Evolutionary conservation across 441 rosid genomes (phyloP).

Genomic region (Isatis lusitanica): DNA sequence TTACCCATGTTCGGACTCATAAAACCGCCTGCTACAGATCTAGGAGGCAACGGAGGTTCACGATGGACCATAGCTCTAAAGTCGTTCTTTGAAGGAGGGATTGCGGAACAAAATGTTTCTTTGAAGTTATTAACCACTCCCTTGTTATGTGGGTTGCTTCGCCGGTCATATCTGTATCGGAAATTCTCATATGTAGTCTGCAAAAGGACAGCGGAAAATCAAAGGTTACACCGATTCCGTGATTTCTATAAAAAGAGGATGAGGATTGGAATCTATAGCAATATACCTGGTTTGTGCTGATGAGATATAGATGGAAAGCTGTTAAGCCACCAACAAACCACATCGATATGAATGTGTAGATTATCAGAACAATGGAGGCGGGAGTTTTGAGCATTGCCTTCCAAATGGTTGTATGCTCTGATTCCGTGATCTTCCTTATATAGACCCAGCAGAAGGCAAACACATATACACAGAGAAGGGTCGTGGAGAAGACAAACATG

Average conservation of each 20-base stretch:
- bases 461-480: slow-evolving; percentile 60
- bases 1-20: slow-evolving; percentile 91
- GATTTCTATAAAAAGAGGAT: not conserved
- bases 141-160: slow-evolving; percentile 59
- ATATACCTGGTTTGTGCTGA: slow-evolving; percentile 64
- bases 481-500: slow-evolving; percentile 67
- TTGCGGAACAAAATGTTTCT: slow-evolving; percentile 41
- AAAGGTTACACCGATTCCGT: not conserved
- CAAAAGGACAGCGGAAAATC: slow-evolving; percentile 15
- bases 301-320: slow-evolving; percentile 63
- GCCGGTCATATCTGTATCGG: slow-evolving; percentile 57
- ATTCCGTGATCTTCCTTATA: slow-evolving; percentile 60
- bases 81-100: slow-evolving; percentile 45
- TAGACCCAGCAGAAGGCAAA: slow-evolving; percentile 71
- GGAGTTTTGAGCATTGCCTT: slow-evolving; percentile 72
- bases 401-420: slow-evolving; percentile 50
- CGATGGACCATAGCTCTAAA: slow-evolving; percentile 45
- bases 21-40: slow-evolving; percentile 62
- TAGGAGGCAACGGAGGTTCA: slow-evolving; percentile 57
- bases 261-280: not conserved
- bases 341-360: slow-evolving; percentile 60
- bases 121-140: slow-evolving; percentile 58
- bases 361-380: slow-evolving; percentile 54
- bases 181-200: slow-evolving; percentile 72
- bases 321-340: slow-evolving; percentile 76